A percentile compares a stretch with the other conserved stretches of the same genome.
Evolutionary conservation across 2,329 filamentous ascomycete species (phyloP).

Genomic region (Metarhizium guizhouense): DNA sequence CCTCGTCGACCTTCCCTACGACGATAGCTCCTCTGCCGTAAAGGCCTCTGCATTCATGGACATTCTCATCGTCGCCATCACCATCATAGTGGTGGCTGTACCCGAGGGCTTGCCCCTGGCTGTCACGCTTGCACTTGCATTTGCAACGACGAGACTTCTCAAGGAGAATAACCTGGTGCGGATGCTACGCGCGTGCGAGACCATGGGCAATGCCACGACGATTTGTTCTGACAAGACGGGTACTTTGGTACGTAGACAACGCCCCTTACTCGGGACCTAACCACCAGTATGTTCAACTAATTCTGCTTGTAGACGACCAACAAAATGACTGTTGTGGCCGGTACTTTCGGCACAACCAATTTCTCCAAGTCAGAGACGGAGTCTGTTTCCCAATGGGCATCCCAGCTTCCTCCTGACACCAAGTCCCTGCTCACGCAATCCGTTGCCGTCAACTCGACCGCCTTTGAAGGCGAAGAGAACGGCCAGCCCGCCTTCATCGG

Average conservation of each 20-base stretch:
- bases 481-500: conserved; percentile 36
- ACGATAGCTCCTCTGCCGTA: conserved; percentile 35
- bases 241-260: conserved; percentile 15
- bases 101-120: conserved; percentile 59
- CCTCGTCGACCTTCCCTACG: conserved; percentile 49
- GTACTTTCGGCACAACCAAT: conserved; percentile 11
- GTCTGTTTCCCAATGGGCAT: neutral
- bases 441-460: conserved; percentile 46
- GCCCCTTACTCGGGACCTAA: neutral
- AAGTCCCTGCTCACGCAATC: conserved; percentile 31
- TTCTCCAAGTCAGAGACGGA: conserved; percentile 10
- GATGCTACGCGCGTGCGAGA: conserved; percentile 59
- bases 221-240: conserved; percentile 60
- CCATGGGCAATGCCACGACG: conserved; percentile 64
- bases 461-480: conserved; percentile 39
- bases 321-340: conserved; percentile 18
- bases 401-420: conserved; percentile 12
- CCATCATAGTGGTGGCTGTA: conserved; percentile 58
- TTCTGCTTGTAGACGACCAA: conserved; percentile 14
- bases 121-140: conserved; percentile 58
- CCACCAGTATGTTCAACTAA: too few species aligned
- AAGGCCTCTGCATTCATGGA: conserved; percentile 53
- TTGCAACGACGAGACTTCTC: conserved; percentile 60
- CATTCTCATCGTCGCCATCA: conserved; percentile 57
- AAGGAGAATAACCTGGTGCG: conserved; percentile 64